These are phyloP conservation scores for Ceratocystis eucalypticola DNA, from an alignment of 2,329 filamentous ascomycete genomes.

Conservation along the genomic window DNA sequence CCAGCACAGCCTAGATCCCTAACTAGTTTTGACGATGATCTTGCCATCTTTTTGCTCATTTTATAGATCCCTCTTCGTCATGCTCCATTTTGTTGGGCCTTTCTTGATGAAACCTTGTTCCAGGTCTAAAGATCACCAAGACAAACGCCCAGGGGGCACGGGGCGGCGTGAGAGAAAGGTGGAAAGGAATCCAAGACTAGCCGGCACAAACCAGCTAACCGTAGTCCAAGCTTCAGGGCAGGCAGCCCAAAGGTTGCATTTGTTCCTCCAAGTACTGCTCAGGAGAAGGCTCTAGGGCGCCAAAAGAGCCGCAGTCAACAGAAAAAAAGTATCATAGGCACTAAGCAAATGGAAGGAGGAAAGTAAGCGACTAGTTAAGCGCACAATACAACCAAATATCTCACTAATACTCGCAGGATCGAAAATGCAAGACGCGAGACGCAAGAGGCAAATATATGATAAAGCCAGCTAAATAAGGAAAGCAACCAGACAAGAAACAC, in stretches of 20 bases:
- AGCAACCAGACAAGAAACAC: no score
- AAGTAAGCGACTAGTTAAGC: no score
- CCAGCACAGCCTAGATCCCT: no score
- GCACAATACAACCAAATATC: no score
- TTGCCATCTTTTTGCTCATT: background rate
- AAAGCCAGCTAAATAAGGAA: no score
- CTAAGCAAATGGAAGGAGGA: no score
- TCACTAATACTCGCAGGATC: no score
- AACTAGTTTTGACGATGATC: no score
- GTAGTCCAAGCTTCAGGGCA: background rate
- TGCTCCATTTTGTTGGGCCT: background rate
- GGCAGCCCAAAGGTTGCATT: background rate
- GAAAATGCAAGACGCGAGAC: no score
- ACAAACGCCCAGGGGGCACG: background rate
- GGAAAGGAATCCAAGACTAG: background rate
- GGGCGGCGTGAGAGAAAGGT: background rate
- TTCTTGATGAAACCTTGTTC: background rate
- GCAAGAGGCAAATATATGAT: no score
- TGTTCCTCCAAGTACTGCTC: background rate
- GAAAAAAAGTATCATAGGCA: no score
- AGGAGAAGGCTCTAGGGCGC: background rate
- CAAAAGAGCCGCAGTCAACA: background rate
- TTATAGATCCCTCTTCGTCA: background rate
- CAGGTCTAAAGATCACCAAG: background rate
- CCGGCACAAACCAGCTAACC: background rate